phyloP scores from a whole-genome alignment of 805 yeast species.

The Candida lessepsii region DNA sequence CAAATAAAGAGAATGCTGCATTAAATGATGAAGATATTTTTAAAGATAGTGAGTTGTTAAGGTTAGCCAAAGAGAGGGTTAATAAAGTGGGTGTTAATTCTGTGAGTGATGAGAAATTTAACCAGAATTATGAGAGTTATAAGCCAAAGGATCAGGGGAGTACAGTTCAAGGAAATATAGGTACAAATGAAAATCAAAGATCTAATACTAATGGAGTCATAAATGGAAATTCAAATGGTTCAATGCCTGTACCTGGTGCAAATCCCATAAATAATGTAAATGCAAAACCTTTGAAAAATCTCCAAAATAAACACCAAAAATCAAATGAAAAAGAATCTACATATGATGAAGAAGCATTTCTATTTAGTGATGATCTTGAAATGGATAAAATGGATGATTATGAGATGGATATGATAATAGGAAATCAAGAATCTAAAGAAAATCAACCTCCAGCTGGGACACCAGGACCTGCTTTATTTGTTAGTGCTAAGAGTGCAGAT shows the following conservation, averaged over 20 bases:
- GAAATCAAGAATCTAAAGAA: slow-evolving; percentile 15
- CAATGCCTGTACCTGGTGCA: not conserved
- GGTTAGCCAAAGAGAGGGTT: slow-evolving; percentile 9
- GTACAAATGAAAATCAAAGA: too few species aligned
- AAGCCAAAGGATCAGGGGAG: too few species aligned
- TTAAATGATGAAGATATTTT: slow-evolving; percentile 32
- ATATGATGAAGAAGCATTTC: slow-evolving; percentile 37
- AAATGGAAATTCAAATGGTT: too few species aligned
- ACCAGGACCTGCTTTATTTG: slow-evolving; percentile 39
- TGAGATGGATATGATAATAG: slow-evolving; percentile 22
- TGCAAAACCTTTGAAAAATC: too few species aligned
- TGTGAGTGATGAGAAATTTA: slow-evolving; percentile 4
- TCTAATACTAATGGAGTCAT: not conserved
- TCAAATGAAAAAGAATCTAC: slow-evolving; percentile 23
- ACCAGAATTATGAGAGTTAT: not conserved
- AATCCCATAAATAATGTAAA: not conserved
- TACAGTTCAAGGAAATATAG: too few species aligned
- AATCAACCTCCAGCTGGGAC: slow-evolving; percentile 3
- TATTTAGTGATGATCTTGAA: slow-evolving; percentile 39
- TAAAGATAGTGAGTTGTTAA: slow-evolving; percentile 24
- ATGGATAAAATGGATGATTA: slow-evolving; percentile 24
- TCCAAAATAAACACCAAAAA: slow-evolving; percentile 2
- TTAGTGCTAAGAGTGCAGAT: slow-evolving; percentile 65
- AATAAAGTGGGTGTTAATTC: slow-evolving; percentile 5
- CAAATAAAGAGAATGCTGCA: slow-evolving; percentile 25